Evolutionary conservation across 768 basidiomycete species (phyloP).

Genomic region (Tricholoma matsutake): DNA sequence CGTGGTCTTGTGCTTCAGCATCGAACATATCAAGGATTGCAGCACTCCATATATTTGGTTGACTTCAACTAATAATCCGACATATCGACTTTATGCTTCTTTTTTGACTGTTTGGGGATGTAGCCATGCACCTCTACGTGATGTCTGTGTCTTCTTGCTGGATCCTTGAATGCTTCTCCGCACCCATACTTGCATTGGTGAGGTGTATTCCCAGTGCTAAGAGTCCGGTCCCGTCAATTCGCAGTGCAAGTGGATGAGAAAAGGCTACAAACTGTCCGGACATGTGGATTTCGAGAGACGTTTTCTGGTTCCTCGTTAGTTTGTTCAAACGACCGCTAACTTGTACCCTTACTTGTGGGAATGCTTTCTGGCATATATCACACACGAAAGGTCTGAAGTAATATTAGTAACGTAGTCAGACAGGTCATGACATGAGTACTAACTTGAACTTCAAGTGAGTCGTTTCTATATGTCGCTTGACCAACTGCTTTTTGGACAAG

Average conservation of each 20-base stretch:
- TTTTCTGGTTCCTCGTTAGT: constrained; percentile 38
- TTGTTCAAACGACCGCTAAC: not conserved
- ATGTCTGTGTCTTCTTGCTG: constrained; percentile 61
- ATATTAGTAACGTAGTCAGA: not conserved
- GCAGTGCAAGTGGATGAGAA: not conserved
- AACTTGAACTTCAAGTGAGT: constrained; percentile 61
- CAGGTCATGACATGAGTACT: constrained; percentile 17
- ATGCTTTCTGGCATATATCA: constrained; percentile 48
- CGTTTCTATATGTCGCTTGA: constrained; percentile 66
- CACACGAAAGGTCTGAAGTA: constrained; percentile 48
- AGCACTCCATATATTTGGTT: too few species aligned
- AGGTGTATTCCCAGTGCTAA: constrained; percentile 55
- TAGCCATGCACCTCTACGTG: constrained; percentile 52
- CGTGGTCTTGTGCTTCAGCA: too few species aligned
- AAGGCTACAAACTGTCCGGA: constrained; percentile 42
- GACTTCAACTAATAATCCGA: not conserved
- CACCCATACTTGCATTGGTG: constrained; percentile 52
- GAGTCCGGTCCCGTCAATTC: not conserved
- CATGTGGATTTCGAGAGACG: constrained; percentile 54
- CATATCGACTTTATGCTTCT: constrained; percentile 35
- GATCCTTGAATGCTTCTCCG: constrained; percentile 56
- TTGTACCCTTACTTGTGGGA: constrained; percentile 34
- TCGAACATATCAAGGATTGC: too few species aligned
- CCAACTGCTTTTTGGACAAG: constrained; percentile 53
- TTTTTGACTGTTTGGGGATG: constrained; percentile 39